Conservation (phyloP, 2,329 filamentous ascomycete genomes). For the Fusarium sp. region DNA sequence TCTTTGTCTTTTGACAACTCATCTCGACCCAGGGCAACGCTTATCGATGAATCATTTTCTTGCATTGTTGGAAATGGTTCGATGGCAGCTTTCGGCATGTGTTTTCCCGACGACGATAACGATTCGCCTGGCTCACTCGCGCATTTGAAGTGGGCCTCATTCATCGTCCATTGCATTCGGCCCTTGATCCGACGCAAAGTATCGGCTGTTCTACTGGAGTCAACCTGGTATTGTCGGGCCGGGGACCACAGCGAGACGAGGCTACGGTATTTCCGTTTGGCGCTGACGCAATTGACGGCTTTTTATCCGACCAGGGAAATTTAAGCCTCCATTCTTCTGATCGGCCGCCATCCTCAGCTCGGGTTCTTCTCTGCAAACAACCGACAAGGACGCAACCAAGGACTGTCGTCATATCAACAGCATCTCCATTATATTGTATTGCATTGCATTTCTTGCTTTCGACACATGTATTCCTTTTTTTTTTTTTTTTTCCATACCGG, state of each 20-base stretch:
- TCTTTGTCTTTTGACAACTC: conserved; percentile 17
- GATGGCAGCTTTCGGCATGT: conserved; percentile 28
- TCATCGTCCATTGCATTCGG: conserved; percentile 4
- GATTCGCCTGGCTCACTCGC: not conserved
- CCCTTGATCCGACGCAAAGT: conserved; percentile 8
- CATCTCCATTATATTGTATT: not conserved
- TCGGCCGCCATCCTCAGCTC: conserved; percentile 3
- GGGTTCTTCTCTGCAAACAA: conserved; percentile 16
- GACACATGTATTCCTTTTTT: not conserved
- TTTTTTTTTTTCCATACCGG: not conserved
- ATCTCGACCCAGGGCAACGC: conserved; percentile 5
- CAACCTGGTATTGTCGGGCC: conserved; percentile 3
- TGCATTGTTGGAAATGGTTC: conserved; percentile 31
- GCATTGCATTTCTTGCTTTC: not conserved
- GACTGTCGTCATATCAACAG: conserved; percentile 14
- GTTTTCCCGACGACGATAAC: conserved; percentile 11
- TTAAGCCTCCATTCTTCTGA: not conserved
- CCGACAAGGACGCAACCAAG: conserved; percentile 1
- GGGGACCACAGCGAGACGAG: not conserved
- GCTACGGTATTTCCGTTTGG: conserved; percentile 7
- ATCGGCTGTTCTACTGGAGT: not conserved
- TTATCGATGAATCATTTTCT: conserved; percentile 3
- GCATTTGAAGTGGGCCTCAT: conserved; percentile 20
- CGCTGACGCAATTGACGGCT: not conserved
- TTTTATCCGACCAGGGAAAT: not conserved